Percentiles rank a stretch among this genome's conserved stretches.
Conservation (phyloP, 495 filamentous ascomycete genomes). For the Aspergillus campestris region DNA sequence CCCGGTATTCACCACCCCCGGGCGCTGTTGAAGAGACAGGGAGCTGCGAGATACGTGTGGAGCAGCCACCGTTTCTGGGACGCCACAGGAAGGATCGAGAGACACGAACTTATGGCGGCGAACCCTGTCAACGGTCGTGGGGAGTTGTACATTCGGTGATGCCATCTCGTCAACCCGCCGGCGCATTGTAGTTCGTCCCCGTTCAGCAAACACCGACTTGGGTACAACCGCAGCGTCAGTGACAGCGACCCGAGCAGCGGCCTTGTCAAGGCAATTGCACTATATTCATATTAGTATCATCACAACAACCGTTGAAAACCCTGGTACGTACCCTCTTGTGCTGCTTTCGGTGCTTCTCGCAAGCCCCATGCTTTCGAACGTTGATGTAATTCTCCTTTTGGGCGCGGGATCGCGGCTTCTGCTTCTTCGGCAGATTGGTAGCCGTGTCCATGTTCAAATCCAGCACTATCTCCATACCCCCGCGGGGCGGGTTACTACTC, state of each 20-base stretch:
- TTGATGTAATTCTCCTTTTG: constrained; percentile 44
- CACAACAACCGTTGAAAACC: not conserved
- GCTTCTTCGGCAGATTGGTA: constrained; percentile 36
- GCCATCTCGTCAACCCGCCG: too few relatives aligned
- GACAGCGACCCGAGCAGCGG: constrained; percentile 16
- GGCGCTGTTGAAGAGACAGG: too few relatives aligned
- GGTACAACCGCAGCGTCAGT: constrained; percentile 11
- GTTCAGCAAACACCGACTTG: not conserved
- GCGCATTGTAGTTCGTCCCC: not conserved
- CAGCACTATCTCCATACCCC: constrained; percentile 33
- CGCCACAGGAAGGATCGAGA: too few relatives aligned
- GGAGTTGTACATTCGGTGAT: not conserved
- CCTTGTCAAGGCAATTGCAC: constrained; percentile 41
- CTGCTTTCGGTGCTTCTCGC: constrained; percentile 41
- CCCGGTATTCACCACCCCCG: too few relatives aligned
- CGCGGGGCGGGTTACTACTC: constrained; percentile 8
- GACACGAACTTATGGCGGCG: too few relatives aligned
- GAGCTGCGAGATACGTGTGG: too few relatives aligned
- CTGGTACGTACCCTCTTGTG: constrained; percentile 34
- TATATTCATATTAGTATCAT: constrained; percentile 17
- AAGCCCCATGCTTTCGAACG: constrained; percentile 37
- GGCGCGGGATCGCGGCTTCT: constrained; percentile 36
- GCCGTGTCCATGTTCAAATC: constrained; percentile 42
- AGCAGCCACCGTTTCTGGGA: too few relatives aligned
- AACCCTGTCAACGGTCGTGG: too few relatives aligned